Conservation (phyloP, 306 rosid genomes). For the Alnus glutinosa region DNA sequence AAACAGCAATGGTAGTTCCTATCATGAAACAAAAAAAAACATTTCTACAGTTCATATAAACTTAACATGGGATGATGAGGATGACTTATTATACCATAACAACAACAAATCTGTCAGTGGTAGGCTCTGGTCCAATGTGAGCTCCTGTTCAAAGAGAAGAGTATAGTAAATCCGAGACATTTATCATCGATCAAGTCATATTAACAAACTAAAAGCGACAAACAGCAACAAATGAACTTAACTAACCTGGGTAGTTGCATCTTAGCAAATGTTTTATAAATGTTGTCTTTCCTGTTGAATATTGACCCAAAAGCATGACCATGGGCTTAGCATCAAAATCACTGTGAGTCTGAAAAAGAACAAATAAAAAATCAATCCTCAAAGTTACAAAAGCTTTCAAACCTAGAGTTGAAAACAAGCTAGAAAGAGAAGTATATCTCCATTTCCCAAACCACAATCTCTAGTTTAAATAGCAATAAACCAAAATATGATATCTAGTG, state of each 20-base stretch:
- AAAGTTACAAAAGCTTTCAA: constrained; percentile 17
- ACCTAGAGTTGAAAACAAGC: constrained; percentile 7
- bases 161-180: neutral
- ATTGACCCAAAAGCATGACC: constrained; percentile 97
- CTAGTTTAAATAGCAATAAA: neutral
- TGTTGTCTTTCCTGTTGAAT: constrained; percentile 97
- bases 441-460: constrained; percentile 11
- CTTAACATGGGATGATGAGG: neutral
- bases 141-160: constrained; percentile 55
- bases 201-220: neutral
- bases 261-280: constrained; percentile 81
- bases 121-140: constrained; percentile 98
- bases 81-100: constrained; percentile 65
- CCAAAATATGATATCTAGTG: neutral
- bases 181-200: neutral
- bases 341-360: constrained; percentile 58
- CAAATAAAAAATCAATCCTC: constrained; percentile 15
- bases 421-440: constrained; percentile 3
- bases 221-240: constrained; percentile 1
- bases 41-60: neutral
- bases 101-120: constrained; percentile 94
- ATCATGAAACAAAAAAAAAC: neutral
- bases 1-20: neutral
- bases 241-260: constrained; percentile 87
- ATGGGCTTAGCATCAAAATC: constrained; percentile 99